Conservation (phyloP, 192 early-diverging fungal species). For the Funneliformis geosporum region DNA sequence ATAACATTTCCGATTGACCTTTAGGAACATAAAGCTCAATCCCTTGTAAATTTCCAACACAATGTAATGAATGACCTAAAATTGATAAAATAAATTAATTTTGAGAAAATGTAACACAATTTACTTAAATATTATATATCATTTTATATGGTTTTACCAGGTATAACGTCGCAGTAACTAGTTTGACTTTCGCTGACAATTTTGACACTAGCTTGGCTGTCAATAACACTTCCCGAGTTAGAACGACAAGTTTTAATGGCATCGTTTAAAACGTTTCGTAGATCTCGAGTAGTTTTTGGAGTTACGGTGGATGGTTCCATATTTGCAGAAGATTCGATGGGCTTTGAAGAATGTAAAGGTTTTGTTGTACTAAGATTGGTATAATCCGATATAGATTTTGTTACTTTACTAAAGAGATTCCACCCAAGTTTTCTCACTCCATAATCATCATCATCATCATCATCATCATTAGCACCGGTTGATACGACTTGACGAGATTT, state of each 20-base stretch:
- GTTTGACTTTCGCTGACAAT: constrained; percentile 39
- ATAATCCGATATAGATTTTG: background rate
- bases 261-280: background rate
- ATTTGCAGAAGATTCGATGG: constrained; percentile 24
- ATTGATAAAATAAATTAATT: background rate
- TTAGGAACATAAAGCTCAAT: constrained; percentile 45
- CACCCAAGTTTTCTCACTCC: constrained; percentile 16
- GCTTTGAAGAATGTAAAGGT: background rate
- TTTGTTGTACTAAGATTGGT: background rate
- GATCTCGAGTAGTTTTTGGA: background rate
- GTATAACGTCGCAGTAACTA: constrained; percentile 57
- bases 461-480: background rate
- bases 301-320: background rate
- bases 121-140: constrained; percentile 22
- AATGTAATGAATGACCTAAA: constrained; percentile 43
- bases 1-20: constrained; percentile 44
- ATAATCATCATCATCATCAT: no score
- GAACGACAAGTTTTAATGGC: constrained; percentile 40
- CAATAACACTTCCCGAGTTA: constrained; percentile 39
- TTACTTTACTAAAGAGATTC: background rate
- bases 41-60: constrained; percentile 40
- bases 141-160: constrained; percentile 46
- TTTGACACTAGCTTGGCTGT: constrained; percentile 35
- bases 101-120: no score
- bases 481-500: background rate